A percentile compares a stretch with the other conserved stretches of the same genome.
phyloP scores from a whole-genome alignment of 352 stramenopile species.

The Phytophthora syringae region DNA sequence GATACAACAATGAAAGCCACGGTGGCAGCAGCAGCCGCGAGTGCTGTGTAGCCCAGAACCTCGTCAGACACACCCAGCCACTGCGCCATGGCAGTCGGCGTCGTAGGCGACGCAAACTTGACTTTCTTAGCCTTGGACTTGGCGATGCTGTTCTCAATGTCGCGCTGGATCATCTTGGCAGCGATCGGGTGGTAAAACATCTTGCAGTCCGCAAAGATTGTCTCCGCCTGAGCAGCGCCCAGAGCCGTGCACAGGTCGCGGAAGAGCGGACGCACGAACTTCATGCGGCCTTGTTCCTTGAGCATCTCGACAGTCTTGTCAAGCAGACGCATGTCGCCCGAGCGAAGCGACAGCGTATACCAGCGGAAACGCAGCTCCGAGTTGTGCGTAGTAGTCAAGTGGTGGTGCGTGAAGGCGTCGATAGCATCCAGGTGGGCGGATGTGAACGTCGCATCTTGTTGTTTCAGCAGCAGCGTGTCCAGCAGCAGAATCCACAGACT shows the following conservation, averaged over 20 bases:
- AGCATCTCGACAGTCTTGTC: slow-evolving; percentile 52
- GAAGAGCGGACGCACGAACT: slow-evolving; percentile 76
- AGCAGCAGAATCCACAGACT: slow-evolving; percentile 65
- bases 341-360: slow-evolving; percentile 66
- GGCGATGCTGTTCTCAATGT: slow-evolving; percentile 50
- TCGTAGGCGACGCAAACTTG: slow-evolving; percentile 37
- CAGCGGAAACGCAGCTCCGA: slow-evolving; percentile 77
- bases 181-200: slow-evolving; percentile 73
- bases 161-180: slow-evolving; percentile 75
- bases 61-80: slow-evolving; percentile 42
- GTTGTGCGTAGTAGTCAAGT: slow-evolving; percentile 63
- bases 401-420: slow-evolving; percentile 55
- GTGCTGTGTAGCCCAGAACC: slow-evolving; percentile 23
- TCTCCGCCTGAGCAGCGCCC: slow-evolving; percentile 34
- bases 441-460: slow-evolving; percentile 38
- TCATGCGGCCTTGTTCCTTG: slow-evolving; percentile 78
- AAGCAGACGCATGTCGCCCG: slow-evolving; percentile 51
- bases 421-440: slow-evolving; percentile 56
- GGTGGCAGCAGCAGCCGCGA: slow-evolving; percentile 20
- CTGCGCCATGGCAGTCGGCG: slow-evolving; percentile 33
- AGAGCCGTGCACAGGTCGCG: slow-evolving; percentile 55
- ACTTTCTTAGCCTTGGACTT: slow-evolving; percentile 41
- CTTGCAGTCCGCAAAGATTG: slow-evolving; percentile 61
- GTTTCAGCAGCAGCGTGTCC: slow-evolving; percentile 60
- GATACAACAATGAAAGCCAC: slow-evolving; percentile 29